Conservation (phyloP, 805 yeast genomes). For the Nakazawaea wickerhamii region DNA sequence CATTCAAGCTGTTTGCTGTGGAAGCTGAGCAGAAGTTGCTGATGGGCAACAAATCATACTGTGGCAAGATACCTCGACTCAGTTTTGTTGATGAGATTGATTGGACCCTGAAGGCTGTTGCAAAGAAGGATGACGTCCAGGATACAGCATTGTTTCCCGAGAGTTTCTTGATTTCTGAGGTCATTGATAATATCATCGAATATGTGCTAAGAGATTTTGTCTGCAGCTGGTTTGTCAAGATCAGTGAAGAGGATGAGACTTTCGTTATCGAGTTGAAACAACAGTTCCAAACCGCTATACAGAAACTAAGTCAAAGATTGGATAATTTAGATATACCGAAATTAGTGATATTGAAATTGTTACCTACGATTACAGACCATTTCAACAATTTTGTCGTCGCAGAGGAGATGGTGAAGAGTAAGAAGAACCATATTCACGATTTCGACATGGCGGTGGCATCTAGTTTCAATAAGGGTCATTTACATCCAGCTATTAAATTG, state of each 20-base stretch:
- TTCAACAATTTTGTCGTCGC: slow-evolving; percentile 44
- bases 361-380: slow-evolving; percentile 68
- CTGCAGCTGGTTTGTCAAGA: slow-evolving; percentile 47
- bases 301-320: slow-evolving; percentile 37
- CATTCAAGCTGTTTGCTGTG: background rate
- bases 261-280: slow-evolving; percentile 38
- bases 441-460: slow-evolving; percentile 36
- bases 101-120: slow-evolving; percentile 24
- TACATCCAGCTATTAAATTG: slow-evolving; percentile 53
- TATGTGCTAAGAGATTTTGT: slow-evolving; percentile 49
- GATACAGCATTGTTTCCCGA: slow-evolving; percentile 34
- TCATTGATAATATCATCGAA: slow-evolving; percentile 44
- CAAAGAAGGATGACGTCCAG: slow-evolving; percentile 7
- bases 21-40: background rate
- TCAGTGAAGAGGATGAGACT: slow-evolving; percentile 32
- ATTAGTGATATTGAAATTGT: slow-evolving; percentile 47
- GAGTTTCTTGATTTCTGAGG: slow-evolving; percentile 47
- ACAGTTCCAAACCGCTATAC: slow-evolving; percentile 38
- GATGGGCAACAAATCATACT: background rate
- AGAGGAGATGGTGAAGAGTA: slow-evolving; percentile 27
- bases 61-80: slow-evolving; percentile 18
- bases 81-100: slow-evolving; percentile 22
- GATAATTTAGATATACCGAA: slow-evolving; percentile 45
- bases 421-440: slow-evolving; percentile 27
- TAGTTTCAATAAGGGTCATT: slow-evolving; percentile 41